Base-by-base conservation (phyloP, 2,329 filamentous ascomycete species). In the Phialocephala sp. region DNA sequence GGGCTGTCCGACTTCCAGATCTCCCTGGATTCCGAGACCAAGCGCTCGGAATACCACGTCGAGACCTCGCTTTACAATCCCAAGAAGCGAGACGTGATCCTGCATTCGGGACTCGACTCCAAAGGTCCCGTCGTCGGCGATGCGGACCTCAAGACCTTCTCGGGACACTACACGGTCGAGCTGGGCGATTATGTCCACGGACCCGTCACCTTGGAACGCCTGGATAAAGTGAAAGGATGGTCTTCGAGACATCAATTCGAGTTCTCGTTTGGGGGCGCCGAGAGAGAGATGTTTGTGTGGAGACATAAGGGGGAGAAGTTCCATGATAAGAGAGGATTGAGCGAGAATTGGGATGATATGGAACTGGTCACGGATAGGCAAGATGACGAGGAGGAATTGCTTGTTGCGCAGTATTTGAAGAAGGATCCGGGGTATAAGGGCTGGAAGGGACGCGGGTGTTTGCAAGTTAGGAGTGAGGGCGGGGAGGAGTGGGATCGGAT, bases 81-180 rank as follows among this genome's bases (percentile, higher is more conserved):
- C 15, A 27, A 41, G 14, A 60, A 56, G 36, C 41, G 45, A 15
- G 62, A 64, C 47, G 41, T 64, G 35, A 64, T 36, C n/a, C 45
- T 64, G 5, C 62, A 64, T 37, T 15, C n/a, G 5, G 62, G 62
- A 14, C 6, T 32, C 2, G 18, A 12, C 22, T 8, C 57, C 18
- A 55, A 52, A 14, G 62, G 45, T 14, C 14, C 8, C 8, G 9
- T 60, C 3, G 8, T 64, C 1, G 62, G 62, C n/a, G 62, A 64
- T 14, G 62, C 59, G 8, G 62, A 64, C 47, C 47, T 64, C n/a
- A 64, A 60, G 36, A 64, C 32, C 9, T 64, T 64, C 45, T 20
- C 22, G 32, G 62, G 62, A 35, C 62, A 64, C 41, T 64, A 64
- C 39, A 64, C 35, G 39, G n/a, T 64, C 35, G 57, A 64, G 35